phyloP scores from a whole-genome alignment of 2,329 filamentous ascomycete genomes.

The Penicillium sp. region DNA sequence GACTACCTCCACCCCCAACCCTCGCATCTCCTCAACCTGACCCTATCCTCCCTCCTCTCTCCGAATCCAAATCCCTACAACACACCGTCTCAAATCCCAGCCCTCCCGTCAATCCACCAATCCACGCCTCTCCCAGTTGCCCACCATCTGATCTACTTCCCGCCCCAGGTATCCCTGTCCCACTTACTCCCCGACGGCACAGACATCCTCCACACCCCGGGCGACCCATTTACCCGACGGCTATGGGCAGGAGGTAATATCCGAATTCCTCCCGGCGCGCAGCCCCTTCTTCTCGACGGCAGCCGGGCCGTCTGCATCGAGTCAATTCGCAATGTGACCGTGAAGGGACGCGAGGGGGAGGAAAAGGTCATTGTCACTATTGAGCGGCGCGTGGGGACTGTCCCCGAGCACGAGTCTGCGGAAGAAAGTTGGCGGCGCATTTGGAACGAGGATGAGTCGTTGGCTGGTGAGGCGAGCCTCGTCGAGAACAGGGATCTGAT shows the following conservation, averaged over 20 bases:
- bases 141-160: conserved; percentile 88
- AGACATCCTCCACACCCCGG: conserved; percentile 77
- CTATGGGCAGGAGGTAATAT: conserved; percentile 89
- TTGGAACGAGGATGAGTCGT: conserved; percentile 49
- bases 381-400: conserved; percentile 55
- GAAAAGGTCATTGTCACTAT: conserved; percentile 65
- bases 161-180: conserved; percentile 65
- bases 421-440: conserved; percentile 45
- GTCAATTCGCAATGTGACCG: conserved; percentile 50
- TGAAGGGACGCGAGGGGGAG: conserved; percentile 57
- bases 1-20: conserved; percentile 65
- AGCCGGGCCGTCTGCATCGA: conserved; percentile 50
- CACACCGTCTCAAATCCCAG: conserved; percentile 23
- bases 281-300: conserved; percentile 32
- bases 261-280: conserved; percentile 49
- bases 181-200: conserved; percentile 80
- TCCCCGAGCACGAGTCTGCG: conserved; percentile 42
- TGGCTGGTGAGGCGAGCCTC: conserved; percentile 50
- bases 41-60: conserved; percentile 62
- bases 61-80: conserved; percentile 18
- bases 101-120: conserved; percentile 38
- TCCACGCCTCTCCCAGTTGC: conserved; percentile 50
- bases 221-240: conserved; percentile 70
- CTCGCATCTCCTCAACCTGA: conserved; percentile 67
- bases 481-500: conserved; percentile 66